Evolutionary conservation across 768 basidiomycete species (phyloP).

Genomic region (Auricularia auricula-judae): DNA sequence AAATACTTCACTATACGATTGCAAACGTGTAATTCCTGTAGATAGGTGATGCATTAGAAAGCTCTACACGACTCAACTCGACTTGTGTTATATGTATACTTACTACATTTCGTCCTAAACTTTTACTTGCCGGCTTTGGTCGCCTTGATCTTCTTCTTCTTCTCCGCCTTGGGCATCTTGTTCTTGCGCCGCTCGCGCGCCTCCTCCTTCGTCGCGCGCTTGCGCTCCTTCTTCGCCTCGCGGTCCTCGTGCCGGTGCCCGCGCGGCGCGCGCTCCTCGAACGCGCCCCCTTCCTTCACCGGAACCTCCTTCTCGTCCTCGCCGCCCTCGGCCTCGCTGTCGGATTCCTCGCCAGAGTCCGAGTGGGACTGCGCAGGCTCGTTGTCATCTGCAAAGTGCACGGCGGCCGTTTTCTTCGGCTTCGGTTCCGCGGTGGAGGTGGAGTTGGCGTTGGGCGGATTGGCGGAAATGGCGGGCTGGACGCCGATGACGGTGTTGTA

Average conservation of each 20-base stretch:
- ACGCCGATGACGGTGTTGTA: slow-evolving; percentile 84
- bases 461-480: slow-evolving; percentile 18
- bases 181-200: slow-evolving; percentile 78
- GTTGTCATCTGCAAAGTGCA: slow-evolving; percentile 14
- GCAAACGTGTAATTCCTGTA: no score
- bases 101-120: neutral
- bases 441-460: slow-evolving; percentile 1
- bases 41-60: no score
- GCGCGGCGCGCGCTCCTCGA: slow-evolving; percentile 49
- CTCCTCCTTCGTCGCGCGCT: slow-evolving; percentile 80
- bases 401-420: neutral
- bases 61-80: no score
- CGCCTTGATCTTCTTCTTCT: slow-evolving; percentile 71
- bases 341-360: slow-evolving; percentile 24
- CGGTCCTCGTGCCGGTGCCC: slow-evolving; percentile 92
- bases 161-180: slow-evolving; percentile 95
- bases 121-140: slow-evolving; percentile 3
- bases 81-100: no score
- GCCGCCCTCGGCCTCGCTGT: slow-evolving; percentile 23
- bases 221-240: slow-evolving; percentile 88
- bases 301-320: slow-evolving; percentile 18
- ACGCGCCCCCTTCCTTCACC: slow-evolving; percentile 10
- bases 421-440: neutral
- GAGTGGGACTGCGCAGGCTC: slow-evolving; percentile 17
- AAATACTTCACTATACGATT: no score